A percentile compares a stretch with the other conserved stretches of the same genome.
phyloP scores from a whole-genome alignment of 148 eudicot genomes.

The Diospyros kaki region DNA sequence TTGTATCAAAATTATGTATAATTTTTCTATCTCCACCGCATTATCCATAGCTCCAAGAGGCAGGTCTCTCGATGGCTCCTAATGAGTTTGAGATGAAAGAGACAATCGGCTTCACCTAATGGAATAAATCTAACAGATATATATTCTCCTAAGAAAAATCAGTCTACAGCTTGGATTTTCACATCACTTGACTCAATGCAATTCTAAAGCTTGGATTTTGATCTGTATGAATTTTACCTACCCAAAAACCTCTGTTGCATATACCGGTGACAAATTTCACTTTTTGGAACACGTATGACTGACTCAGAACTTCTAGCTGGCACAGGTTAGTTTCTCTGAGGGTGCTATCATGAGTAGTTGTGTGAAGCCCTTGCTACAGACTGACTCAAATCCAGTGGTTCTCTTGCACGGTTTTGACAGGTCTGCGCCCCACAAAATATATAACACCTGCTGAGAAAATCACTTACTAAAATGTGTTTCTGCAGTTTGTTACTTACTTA shows the following conservation, averaged over 20 bases:
- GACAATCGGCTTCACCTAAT: too few species aligned
- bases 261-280: background rate
- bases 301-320: background rate
- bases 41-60: too few species aligned
- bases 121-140: too few species aligned
- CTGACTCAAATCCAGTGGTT: conserved; percentile 57
- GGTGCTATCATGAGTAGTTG: conserved; percentile 78
- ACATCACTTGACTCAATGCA: too few species aligned
- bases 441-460: background rate
- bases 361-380: conserved; percentile 55
- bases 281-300: background rate
- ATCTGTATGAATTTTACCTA: background rate
- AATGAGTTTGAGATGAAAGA: too few species aligned
- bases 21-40: too few species aligned
- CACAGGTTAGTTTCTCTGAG: conserved; percentile 46
- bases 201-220: background rate
- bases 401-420: conserved; percentile 96
- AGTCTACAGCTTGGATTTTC: background rate
- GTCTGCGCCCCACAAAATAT: conserved; percentile 26
- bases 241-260: background rate
- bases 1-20: too few species aligned
- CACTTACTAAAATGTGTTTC: conserved; percentile 10
- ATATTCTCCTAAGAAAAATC: too few species aligned
- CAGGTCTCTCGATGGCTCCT: too few species aligned
- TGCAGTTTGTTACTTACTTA: conserved; percentile 43